These are phyloP conservation scores for Aspergillus baeticus DNA, from an alignment of 495 filamentous ascomycete genomes.

Conservation along the genomic window DNA sequence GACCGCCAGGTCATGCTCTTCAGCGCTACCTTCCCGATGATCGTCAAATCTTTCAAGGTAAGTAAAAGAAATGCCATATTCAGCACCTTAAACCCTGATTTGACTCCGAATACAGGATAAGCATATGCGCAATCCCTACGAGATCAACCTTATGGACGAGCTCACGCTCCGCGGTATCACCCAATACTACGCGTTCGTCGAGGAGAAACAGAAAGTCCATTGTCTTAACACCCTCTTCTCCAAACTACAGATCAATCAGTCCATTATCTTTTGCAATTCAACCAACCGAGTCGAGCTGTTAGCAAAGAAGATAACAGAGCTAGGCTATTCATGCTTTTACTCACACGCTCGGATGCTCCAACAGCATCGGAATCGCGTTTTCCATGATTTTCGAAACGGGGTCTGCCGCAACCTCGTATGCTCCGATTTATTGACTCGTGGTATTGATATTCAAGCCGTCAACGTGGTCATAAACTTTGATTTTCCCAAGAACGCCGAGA, in stretches of 20 bases:
- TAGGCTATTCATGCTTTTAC: slow-evolving; percentile 99
- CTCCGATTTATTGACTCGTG: slow-evolving; percentile 94
- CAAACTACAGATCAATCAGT: slow-evolving; percentile 99
- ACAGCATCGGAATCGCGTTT: slow-evolving; percentile 93
- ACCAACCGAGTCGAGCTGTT: slow-evolving; percentile 96
- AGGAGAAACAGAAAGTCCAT: slow-evolving; percentile 99
- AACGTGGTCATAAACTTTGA: slow-evolving; percentile 99
- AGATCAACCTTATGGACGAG: slow-evolving; percentile 99
- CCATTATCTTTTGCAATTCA: slow-evolving; percentile 99
- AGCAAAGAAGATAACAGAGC: slow-evolving; percentile 98
- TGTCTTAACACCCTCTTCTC: slow-evolving; percentile 98
- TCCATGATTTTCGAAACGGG: slow-evolving; percentile 98
- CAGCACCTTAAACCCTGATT: background rate
- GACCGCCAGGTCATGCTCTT: slow-evolving; percentile 99
- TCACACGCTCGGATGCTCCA: slow-evolving; percentile 99
- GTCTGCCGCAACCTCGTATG: slow-evolving; percentile 97
- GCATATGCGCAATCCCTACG: slow-evolving; percentile 92
- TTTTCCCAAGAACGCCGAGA: slow-evolving; percentile 99
- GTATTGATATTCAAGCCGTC: slow-evolving; percentile 99
- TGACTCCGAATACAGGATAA: slow-evolving; percentile 60
- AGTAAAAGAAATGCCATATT: background rate
- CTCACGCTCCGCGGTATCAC: slow-evolving; percentile 97
- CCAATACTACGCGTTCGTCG: slow-evolving; percentile 98
- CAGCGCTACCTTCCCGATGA: slow-evolving; percentile 93
- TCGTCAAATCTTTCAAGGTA: slow-evolving; percentile 93